Conservation (phyloP, 495 filamentous ascomycete species). For the Xylaria venustula region DNA sequence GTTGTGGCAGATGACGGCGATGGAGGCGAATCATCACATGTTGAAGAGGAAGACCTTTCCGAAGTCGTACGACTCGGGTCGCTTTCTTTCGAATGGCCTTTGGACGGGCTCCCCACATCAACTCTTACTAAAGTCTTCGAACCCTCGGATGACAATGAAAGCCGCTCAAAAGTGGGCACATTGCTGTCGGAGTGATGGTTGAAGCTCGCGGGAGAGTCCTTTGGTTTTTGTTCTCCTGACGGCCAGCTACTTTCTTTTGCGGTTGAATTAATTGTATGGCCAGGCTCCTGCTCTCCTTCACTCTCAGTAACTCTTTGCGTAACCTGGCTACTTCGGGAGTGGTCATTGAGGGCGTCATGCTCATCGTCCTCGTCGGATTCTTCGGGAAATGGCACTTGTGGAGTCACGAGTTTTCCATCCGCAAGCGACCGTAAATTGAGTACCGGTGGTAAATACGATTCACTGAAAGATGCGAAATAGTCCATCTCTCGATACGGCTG, state of each 20-base stretch:
- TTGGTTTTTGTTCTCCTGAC: constrained; percentile 14
- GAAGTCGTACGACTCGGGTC: constrained; percentile 33
- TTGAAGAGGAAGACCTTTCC: constrained; percentile 47
- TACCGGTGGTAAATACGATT: constrained; percentile 26
- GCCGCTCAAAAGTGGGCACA: constrained; percentile 28
- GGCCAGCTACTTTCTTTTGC: constrained; percentile 4
- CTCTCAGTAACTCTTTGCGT: neutral
- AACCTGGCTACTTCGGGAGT: constrained; percentile 4
- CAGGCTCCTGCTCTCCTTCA: constrained; percentile 6
- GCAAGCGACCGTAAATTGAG: constrained; percentile 21
- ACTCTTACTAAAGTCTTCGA: constrained; percentile 21
- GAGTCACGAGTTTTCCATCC: constrained; percentile 22
- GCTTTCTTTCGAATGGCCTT: constrained; percentile 25
- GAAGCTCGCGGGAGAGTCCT: constrained; percentile 27
- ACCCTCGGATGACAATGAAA: constrained; percentile 27
- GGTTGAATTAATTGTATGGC: neutral
- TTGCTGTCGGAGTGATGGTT: constrained; percentile 30
- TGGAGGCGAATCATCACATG: constrained; percentile 41
- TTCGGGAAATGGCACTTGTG: constrained; percentile 17
- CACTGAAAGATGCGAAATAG: constrained; percentile 27
- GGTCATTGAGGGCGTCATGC: neutral
- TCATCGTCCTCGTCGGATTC: constrained; percentile 22
- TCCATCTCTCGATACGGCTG: constrained; percentile 22
- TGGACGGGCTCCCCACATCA: constrained; percentile 22
- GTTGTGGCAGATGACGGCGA: constrained; percentile 40